phyloP scores from a whole-genome alignment of 768 basidiomycete species.

The Hygrophorus russula region DNA sequence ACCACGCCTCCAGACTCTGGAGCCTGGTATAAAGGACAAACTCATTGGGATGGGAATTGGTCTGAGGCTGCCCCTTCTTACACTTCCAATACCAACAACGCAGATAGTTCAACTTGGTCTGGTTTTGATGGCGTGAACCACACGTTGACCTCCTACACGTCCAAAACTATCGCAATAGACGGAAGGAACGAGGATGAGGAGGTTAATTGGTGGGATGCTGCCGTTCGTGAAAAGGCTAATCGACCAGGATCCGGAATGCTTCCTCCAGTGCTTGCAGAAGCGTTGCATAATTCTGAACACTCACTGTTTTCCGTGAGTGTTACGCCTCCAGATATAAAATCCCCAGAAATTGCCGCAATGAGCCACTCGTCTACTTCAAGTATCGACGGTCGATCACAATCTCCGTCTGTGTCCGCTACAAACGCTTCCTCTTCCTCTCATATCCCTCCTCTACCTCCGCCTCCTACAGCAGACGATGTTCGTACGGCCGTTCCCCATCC shows the following conservation, averaged over 20 bases:
- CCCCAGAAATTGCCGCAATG: slow-evolving; percentile 6
- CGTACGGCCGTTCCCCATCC: slow-evolving; percentile 69
- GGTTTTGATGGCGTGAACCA: slow-evolving; percentile 18
- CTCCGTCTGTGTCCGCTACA: slow-evolving; percentile 15
- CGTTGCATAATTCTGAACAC: slow-evolving; percentile 64
- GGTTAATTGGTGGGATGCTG: slow-evolving; percentile 56
- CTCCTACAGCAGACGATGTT: slow-evolving; percentile 53
- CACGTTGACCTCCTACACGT: slow-evolving; percentile 8
- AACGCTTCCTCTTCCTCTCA: slow-evolving; percentile 8
- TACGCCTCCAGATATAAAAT: slow-evolving; percentile 14
- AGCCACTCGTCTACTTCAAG: slow-evolving; percentile 8
- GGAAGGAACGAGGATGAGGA: slow-evolving; percentile 54
- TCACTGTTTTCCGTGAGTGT: slow-evolving; percentile 53
- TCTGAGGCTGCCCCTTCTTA: not conserved
- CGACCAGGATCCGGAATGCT: slow-evolving; percentile 67
- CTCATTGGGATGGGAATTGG: not conserved
- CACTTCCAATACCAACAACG: not conserved
- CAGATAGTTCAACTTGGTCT: not conserved
- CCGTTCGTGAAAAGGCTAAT: slow-evolving; percentile 26
- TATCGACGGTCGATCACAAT: slow-evolving; percentile 14
- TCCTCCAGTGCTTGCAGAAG: slow-evolving; percentile 54
- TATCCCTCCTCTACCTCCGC: slow-evolving; percentile 15
- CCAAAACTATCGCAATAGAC: slow-evolving; percentile 31
- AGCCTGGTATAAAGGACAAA: slow-evolving; percentile 11
- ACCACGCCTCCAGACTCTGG: slow-evolving; percentile 25